Evolutionary conservation across 495 filamentous ascomycete genomes (phyloP), one percentile per base, ranked within the genome.

Genomic region (Glonium stellatum): DNA sequence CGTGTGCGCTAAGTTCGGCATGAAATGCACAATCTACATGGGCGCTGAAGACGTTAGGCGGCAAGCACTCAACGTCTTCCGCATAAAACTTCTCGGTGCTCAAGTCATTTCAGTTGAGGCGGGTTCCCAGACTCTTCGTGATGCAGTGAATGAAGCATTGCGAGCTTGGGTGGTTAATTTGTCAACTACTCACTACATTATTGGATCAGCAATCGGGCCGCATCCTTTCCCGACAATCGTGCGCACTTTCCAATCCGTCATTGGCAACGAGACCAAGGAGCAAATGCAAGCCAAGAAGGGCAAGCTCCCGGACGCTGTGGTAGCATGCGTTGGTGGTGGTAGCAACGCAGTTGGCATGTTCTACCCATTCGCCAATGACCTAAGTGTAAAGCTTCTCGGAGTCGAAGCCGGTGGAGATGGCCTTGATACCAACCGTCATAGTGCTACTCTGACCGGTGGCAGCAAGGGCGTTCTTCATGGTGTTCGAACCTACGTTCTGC

Each of bases 341-440:
- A 87, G 81, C 67, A 96, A 96, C 69, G 90, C 91, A 8, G 84
- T 86, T 22, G 91, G 91, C 75, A 96, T 96, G 89, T 96, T 98
- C 77, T 91, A 95, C 70, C 93, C 93, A 18, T 98, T 98, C 78
- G 80, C 86, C 36, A 83, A 89, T 42, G 92, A 98, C 64, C 79
- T 80, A 1, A 83, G 78, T 64, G 93, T 98, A 59, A 89, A 89
- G 72, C 82, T 98, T 0, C 76, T 97, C 4, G 93, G 93, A 56
- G 92, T 98, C 5, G 93, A 98, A 76, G 93, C 93, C 8, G 93
- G 88, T n/a, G 93, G 93, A 39, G 93, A 97, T 61, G 93, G 93
- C 57, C 59, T 97, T n/a, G 84, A 96, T 63, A 97, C 93, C 1
- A 64, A 74, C 1, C 81, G 88, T n/a, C 95, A 98, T 75, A 85